These are phyloP conservation scores for Gracilaria domingensis DNA, from an alignment of 23 red algal genomes.

Conservation along the genomic window DNA sequence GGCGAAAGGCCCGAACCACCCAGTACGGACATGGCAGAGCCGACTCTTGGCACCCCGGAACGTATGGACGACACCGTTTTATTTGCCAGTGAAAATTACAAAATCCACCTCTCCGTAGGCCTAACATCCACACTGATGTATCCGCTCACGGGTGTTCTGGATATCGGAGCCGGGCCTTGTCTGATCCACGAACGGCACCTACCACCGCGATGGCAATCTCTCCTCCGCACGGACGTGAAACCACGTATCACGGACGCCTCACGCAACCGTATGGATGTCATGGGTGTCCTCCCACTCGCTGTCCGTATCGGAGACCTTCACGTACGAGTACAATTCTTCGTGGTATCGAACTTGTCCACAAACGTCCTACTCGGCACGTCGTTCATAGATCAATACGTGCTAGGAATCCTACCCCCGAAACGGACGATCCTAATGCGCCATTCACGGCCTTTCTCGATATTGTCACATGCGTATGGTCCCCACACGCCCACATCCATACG, in stretches of 20 bases:
- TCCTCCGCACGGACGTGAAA: no score
- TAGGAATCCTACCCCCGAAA: background rate
- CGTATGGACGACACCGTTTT: no score
- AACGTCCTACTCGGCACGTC: background rate
- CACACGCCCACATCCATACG: background rate
- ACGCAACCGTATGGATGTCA: background rate
- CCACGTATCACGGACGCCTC: constrained; percentile 13
- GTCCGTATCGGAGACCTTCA: background rate
- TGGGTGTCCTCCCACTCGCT: background rate
- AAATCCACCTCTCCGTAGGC: no score
- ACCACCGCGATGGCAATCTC: no score
- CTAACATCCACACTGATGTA: no score
- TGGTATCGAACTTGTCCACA: background rate
- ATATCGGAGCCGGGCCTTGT: no score
- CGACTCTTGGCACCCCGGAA: no score
- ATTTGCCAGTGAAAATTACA: no score
- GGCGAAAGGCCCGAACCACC: no score
- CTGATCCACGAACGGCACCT: no score
- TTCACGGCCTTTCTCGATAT: background rate
- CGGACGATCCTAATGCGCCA: background rate
- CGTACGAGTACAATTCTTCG: background rate
- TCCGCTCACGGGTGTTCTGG: no score
- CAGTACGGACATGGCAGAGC: no score
- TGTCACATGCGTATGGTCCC: background rate
- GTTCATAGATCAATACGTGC: background rate